Percentiles rank a stretch among this genome's conserved stretches.
Conservation (phyloP, 106 monocot species). For the Posidonia australis region DNA sequence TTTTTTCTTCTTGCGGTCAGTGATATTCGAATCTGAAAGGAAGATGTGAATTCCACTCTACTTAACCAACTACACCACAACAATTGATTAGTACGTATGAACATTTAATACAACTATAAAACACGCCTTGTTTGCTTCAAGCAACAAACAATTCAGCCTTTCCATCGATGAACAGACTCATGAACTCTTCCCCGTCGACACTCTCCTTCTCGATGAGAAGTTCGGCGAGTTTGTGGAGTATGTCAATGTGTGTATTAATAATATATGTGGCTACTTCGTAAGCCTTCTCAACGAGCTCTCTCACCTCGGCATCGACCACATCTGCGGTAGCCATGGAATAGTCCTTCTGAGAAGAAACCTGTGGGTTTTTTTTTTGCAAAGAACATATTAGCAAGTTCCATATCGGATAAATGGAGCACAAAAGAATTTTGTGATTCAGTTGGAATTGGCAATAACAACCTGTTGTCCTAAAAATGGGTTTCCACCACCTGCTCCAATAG, state of each 20-base stretch:
- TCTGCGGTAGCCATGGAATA: constrained; percentile 99
- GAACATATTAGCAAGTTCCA: neutral
- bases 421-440: neutral
- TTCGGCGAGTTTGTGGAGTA: constrained; percentile 86
- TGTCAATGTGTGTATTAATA: constrained; percentile 75
- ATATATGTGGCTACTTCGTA: constrained; percentile 68
- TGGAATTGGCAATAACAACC: constrained; percentile 22
- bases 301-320: constrained; percentile 88
- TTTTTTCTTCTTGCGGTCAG: too few relatives aligned
- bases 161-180: constrained; percentile 98
- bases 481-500: constrained; percentile 82
- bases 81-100: too few relatives aligned
- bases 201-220: constrained; percentile 95
- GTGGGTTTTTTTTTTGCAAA: constrained; percentile 1
- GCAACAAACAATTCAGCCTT: constrained; percentile 82
- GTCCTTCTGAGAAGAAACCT: constrained; percentile 96
- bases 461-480: constrained; percentile 98
- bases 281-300: constrained; percentile 85
- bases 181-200: constrained; percentile 98
- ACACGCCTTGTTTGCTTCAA: constrained; percentile 12
- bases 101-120: neutral
- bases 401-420: neutral
- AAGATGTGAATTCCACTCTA: too few relatives aligned
- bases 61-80: too few relatives aligned
- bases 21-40: too few relatives aligned